Evolutionary conservation across 148 eudicot genomes (phyloP), one percentile per base, ranked within the genome.

Genomic region (Heliosperma pusillum): DNA sequence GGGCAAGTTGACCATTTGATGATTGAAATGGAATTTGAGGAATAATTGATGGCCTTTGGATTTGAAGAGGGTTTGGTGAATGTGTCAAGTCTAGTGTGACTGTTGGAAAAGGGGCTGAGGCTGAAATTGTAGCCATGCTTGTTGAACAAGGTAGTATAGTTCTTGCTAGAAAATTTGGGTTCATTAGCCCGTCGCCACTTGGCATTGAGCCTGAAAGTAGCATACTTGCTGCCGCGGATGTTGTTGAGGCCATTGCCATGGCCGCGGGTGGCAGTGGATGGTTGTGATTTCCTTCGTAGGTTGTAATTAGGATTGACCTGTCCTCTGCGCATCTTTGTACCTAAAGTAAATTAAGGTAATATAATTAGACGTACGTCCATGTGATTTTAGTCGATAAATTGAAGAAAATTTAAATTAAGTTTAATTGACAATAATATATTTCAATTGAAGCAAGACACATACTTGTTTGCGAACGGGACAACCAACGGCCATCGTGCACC

Each of bases 401-500:
- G 12, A 58, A 58, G 22, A 2, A 21, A 20, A 1, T 47, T 47
- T 10, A 9, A 25, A 60, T 2, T 60, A 60, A 11, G 29, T 60
- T 22, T 60, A 24, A 60, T 60, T n/a, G 61, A 33, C 36, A 3
- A 1, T 3, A 33, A 3, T 33, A 33, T 33, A 24, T 60, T 11
- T 60, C 13, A 22, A 60, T 8, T 11, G 15, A 47, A 9, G 53
- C 15, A 47, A 47, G 30, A 24, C 33, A 80, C 84, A 26, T 83
- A 93, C 98, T 83, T 95, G 98, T 86, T 95, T 95, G 53, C 98
- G 91, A 0, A 95, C 98, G 0, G 98, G 98, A 50, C 98, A 95
- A n/a, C 96, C 96, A 57, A 82, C 87, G 2, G 97, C 96, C 96
- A 95, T 92, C 15, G 97, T 95, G 82, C 98, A 93, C 25, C 80